These are phyloP conservation scores for Gyromitra esculenta DNA, from an alignment of 2,329 filamentous ascomycete species.

Conservation along the genomic window DNA sequence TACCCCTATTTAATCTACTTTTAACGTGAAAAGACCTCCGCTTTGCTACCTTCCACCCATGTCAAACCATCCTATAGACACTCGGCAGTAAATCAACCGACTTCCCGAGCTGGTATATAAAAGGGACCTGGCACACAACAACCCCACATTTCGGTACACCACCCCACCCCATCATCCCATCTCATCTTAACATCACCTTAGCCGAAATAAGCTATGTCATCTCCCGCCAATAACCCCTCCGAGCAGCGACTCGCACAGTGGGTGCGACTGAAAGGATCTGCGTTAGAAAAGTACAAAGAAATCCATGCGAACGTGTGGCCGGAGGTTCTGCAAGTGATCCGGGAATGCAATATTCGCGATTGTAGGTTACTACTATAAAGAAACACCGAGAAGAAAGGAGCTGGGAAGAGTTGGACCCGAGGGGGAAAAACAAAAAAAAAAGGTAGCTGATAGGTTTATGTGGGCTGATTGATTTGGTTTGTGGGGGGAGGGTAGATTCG, in stretches of 20 bases:
- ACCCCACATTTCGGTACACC: slow-evolving; percentile 11
- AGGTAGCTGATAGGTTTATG: not conserved
- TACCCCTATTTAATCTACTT: not conserved
- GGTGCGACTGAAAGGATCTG: slow-evolving; percentile 74
- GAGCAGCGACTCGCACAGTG: slow-evolving; percentile 70
- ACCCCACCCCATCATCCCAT: not conserved
- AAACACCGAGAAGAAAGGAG: not conserved
- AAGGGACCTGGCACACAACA: slow-evolving; percentile 14
- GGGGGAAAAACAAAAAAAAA: not conserved
- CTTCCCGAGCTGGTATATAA: slow-evolving; percentile 18
- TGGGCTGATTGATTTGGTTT: too few species aligned
- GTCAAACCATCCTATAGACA: not conserved
- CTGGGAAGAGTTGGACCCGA: not conserved
- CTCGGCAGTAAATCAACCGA: slow-evolving; percentile 32
- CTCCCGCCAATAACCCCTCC: not conserved
- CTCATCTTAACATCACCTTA: not conserved
- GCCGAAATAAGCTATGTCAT: not conserved
- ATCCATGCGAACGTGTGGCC: slow-evolving; percentile 80
- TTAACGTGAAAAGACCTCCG: not conserved
- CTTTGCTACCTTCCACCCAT: not conserved
- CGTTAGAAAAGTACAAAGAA: slow-evolving; percentile 75
- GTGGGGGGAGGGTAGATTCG: slow-evolving; percentile 66
- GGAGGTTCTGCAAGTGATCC: slow-evolving; percentile 78
- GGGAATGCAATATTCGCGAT: slow-evolving; percentile 77
- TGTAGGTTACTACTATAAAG: slow-evolving; percentile 64